Conservation (phyloP, 192 early-diverging fungal genomes). For the Rhizophagus clarus region DNA sequence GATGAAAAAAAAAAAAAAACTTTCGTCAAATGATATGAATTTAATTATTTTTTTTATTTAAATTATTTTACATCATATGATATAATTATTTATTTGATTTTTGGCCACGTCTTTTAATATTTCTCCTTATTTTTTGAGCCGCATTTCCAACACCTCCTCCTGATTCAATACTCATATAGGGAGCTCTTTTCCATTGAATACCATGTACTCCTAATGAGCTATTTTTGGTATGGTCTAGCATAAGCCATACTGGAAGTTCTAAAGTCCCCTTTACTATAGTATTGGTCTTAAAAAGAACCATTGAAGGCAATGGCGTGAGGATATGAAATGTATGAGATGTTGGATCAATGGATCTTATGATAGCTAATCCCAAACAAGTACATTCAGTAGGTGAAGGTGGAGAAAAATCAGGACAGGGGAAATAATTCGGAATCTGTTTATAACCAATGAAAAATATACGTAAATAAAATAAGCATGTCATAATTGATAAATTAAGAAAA, state of each 20-base stretch:
- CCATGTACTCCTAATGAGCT: conserved; percentile 40
- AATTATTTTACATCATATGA: background rate
- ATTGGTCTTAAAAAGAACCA: conserved; percentile 41
- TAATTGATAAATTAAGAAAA: background rate
- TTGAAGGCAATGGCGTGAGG: conserved; percentile 51
- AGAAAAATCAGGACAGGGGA: conserved; percentile 39
- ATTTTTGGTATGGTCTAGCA: conserved; percentile 43
- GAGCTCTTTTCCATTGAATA: conserved; percentile 55
- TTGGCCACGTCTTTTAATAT: conserved; percentile 4
- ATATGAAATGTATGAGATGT: conserved; percentile 54
- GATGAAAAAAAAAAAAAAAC: no score
- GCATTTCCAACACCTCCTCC: conserved; percentile 37
- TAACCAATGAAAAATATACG: background rate
- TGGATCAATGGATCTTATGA: conserved; percentile 71
- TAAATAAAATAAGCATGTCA: background rate
- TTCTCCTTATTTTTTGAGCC: conserved; percentile 17
- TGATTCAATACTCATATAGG: conserved; percentile 50
- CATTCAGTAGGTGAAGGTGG: conserved; percentile 53
- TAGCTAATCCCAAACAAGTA: conserved; percentile 62
- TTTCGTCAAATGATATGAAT: background rate
- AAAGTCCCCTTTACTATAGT: conserved; percentile 57
- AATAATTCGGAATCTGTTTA: conserved; percentile 44
- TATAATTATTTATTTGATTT: background rate
- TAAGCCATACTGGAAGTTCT: conserved; percentile 51
- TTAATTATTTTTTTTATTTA: background rate